Evolutionary conservation across 257 asterid species (phyloP).

Genomic region (Jaltomata sinuosa): DNA sequence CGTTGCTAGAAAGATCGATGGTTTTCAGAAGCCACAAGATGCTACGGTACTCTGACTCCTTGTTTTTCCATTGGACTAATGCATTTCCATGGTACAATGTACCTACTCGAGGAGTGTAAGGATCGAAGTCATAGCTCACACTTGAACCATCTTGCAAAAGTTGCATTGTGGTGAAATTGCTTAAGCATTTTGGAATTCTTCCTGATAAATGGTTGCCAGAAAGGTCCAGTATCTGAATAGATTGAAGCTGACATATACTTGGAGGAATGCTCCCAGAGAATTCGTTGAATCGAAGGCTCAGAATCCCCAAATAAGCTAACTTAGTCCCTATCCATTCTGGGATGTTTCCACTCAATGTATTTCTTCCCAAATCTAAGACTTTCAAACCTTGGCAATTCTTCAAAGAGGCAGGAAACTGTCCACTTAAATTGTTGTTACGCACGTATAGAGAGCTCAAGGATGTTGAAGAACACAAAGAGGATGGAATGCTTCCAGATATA

Average conservation of each 20-base stretch:
- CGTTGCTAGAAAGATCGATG: constrained; percentile 15
- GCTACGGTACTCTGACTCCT: not conserved
- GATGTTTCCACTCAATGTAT: constrained; percentile 15
- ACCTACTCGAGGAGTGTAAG: not conserved
- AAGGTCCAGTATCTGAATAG: constrained; percentile 28
- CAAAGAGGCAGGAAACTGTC: constrained; percentile 18
- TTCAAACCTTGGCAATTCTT: constrained; percentile 7
- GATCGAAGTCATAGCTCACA: not conserved
- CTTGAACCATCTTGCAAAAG: not conserved
- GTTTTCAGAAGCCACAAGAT: not conserved
- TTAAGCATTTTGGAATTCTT: constrained; percentile 23
- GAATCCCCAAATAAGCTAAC: not conserved
- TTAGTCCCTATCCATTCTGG: constrained; percentile 19
- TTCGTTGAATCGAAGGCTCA: constrained; percentile 12
- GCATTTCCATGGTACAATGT: not conserved
- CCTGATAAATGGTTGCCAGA: constrained; percentile 25
- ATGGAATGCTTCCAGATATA: not conserved
- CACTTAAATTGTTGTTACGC: constrained; percentile 18
- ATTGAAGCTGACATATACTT: constrained; percentile 19
- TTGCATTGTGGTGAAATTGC: constrained; percentile 2
- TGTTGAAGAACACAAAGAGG: not conserved
- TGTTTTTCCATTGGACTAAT: constrained; percentile 4
- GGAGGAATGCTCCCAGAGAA: constrained; percentile 23
- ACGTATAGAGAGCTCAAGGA: not conserved
- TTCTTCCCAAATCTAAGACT: constrained; percentile 26